A percentile compares a stretch with the other conserved stretches of the same genome.
These are phyloP conservation scores for Suhomyces sp. DNA, from an alignment of 805 yeast species.

Conservation along the genomic window DNA sequence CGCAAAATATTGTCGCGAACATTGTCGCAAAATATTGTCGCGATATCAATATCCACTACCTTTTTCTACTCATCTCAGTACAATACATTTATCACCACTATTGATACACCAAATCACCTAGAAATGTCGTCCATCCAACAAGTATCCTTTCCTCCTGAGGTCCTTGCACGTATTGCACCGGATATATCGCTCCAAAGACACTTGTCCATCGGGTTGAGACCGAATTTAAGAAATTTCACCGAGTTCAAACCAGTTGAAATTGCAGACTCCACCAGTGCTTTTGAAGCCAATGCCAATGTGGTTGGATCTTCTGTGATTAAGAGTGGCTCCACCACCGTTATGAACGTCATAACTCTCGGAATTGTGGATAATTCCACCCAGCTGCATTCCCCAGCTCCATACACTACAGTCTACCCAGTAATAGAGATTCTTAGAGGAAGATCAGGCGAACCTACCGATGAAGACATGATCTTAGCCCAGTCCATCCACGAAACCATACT, in stretches of 20 bases:
- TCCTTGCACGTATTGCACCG: conserved; percentile 81
- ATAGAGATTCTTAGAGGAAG: conserved; percentile 78
- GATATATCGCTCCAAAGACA: conserved; percentile 80
- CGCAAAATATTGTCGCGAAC: too few species aligned
- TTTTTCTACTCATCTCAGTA: conserved; percentile 3
- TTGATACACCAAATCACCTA: too few species aligned
- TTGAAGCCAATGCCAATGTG: conserved; percentile 21
- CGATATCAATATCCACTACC: background rate
- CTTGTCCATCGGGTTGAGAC: conserved; percentile 71
- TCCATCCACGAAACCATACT: conserved; percentile 57
- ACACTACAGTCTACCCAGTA: conserved; percentile 58
- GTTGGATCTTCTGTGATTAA: conserved; percentile 70
- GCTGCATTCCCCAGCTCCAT: conserved; percentile 24
- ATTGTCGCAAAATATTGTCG: too few species aligned
- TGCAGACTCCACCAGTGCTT: conserved; percentile 32
- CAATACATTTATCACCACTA: too few species aligned
- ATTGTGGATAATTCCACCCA: conserved; percentile 52
- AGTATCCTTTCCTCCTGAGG: conserved; percentile 69
- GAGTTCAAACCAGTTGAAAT: conserved; percentile 66
- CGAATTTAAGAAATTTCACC: conserved; percentile 64
- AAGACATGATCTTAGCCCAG: conserved; percentile 77
- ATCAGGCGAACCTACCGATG: conserved; percentile 78
- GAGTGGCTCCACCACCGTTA: conserved; percentile 69
- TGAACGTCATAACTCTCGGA: conserved; percentile 71
- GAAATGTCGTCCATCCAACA: conserved; percentile 7